Conservation (phyloP, 176 grass and related monocot genomes). For the Musa beccarii region DNA sequence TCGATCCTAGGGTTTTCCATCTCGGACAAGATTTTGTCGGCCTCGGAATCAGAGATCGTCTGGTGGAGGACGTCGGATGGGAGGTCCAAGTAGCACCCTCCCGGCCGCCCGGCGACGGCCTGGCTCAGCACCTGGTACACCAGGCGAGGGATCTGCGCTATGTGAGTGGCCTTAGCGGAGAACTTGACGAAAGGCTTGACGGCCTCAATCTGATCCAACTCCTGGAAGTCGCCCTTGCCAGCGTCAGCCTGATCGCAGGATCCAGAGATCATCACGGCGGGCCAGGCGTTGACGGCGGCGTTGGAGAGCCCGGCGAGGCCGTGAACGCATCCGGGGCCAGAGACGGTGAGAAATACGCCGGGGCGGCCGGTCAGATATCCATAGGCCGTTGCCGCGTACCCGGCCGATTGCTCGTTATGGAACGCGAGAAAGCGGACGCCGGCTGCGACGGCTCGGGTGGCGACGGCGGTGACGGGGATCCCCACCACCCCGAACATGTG, state of each 20-base stretch:
- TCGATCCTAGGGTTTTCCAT: conserved; percentile 22
- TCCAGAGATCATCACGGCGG: conserved; percentile 74
- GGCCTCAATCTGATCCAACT: conserved; percentile 78
- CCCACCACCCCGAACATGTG: conserved; percentile 97
- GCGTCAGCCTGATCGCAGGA: conserved; percentile 70
- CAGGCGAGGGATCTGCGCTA: conserved; percentile 65
- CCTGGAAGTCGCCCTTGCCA: conserved; percentile 88
- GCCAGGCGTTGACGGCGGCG: conserved; percentile 77
- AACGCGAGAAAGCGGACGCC: conserved; percentile 86
- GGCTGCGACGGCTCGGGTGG: conserved; percentile 51
- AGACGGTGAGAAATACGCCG: conserved; percentile 82
- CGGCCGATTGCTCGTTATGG: conserved; percentile 87
- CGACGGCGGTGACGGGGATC: conserved; percentile 83
- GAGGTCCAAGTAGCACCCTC: conserved; percentile 82
- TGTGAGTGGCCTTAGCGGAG: conserved; percentile 54
- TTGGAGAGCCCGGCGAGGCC: conserved; percentile 82
- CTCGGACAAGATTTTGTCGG: conserved; percentile 27
- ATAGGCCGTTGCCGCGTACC: conserved; percentile 80
- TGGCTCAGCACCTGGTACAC: conserved; percentile 51
- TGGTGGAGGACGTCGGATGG: conserved; percentile 91
- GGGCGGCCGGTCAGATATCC: conserved; percentile 58
- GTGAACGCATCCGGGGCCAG: conserved; percentile 78
- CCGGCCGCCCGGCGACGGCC: conserved; percentile 48
- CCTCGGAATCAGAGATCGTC: conserved; percentile 56
- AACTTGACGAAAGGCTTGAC: conserved; percentile 76